These are phyloP conservation scores for Cladobotryum mycophilum DNA, from an alignment of 2,329 filamentous ascomycete genomes.

Conservation along the genomic window DNA sequence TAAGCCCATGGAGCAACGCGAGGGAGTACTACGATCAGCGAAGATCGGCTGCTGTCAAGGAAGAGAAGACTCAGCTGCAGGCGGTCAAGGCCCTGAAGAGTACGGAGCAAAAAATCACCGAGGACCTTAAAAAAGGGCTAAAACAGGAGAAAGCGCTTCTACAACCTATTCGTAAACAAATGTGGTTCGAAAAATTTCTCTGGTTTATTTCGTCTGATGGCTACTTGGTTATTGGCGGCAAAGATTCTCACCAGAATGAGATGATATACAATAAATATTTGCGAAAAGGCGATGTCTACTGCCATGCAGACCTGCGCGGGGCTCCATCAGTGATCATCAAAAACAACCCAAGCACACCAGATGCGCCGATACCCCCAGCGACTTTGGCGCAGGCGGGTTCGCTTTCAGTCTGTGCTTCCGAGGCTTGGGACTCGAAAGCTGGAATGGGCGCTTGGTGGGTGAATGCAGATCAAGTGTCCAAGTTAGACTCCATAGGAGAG, in stretches of 20 bases:
- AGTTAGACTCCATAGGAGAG: conserved; percentile 72
- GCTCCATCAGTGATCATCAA: conserved; percentile 85
- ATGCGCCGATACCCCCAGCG: conserved; percentile 84
- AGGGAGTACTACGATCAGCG: conserved; percentile 88
- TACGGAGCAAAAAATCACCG: conserved; percentile 79
- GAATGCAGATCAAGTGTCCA: conserved; percentile 80
- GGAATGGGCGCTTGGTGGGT: conserved; percentile 98
- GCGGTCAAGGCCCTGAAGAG: conserved; percentile 80
- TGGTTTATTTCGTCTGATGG: conserved; percentile 96
- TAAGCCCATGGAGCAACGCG: conserved; percentile 85
- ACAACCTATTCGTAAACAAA: conserved; percentile 71
- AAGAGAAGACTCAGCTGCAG: conserved; percentile 78
- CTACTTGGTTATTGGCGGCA: conserved; percentile 83
- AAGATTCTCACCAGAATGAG: conserved; percentile 85
- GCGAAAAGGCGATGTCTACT: conserved; percentile 83
- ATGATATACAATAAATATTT: conserved; percentile 83
- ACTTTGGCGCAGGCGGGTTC: conserved; percentile 87
- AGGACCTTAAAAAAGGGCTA: conserved; percentile 78
- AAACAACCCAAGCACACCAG: conserved; percentile 69
- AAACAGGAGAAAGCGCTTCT: conserved; percentile 89
- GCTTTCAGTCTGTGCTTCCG: conserved; percentile 76
- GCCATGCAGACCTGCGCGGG: conserved; percentile 82
- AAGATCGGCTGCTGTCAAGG: conserved; percentile 75
- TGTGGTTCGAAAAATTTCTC: conserved; percentile 97
- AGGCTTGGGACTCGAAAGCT: conserved; percentile 93